These are phyloP conservation scores for Dactylellina haptotyla DNA, from an alignment of 2,329 filamentous ascomycete species.

Conservation along the genomic window DNA sequence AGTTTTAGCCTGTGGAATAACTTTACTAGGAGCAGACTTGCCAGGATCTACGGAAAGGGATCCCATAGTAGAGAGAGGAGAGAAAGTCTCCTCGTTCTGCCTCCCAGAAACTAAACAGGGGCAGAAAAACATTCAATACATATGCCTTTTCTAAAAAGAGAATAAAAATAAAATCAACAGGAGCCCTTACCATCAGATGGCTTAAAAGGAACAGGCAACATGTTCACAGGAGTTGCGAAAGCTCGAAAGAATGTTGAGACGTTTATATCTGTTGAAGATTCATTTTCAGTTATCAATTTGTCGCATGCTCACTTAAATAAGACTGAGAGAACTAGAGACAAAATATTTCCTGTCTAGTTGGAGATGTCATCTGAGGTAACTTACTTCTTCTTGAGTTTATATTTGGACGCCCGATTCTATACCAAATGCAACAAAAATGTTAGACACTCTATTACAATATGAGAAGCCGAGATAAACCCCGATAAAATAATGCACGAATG, in stretches of 20 bases:
- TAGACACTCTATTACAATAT: too few species aligned
- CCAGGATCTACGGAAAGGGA: not conserved
- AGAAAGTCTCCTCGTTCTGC: not conserved
- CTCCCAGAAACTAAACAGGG: constrained; percentile 1
- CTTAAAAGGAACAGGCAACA: constrained; percentile 27
- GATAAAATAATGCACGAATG: too few species aligned
- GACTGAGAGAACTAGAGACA: too few species aligned
- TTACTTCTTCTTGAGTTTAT: too few species aligned
- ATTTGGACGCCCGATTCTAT: too few species aligned
- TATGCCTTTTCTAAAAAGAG: too few species aligned
- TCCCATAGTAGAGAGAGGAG: constrained; percentile 1
- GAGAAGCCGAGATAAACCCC: too few species aligned
- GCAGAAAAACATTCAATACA: not conserved
- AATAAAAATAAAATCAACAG: not conserved
- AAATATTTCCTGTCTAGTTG: too few species aligned
- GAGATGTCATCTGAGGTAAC: too few species aligned
- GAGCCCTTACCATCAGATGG: constrained; percentile 5
- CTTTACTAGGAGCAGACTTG: not conserved
- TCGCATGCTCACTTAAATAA: too few species aligned
- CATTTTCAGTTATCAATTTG: not conserved
- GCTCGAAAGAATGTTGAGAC: too few species aligned
- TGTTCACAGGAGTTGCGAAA: not conserved
- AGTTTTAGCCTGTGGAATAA: constrained; percentile 4
- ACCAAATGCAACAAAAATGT: too few species aligned
- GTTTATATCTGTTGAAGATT: not conserved